A percentile compares a stretch with the other conserved stretches of the same genome.
Conservation (phyloP, 352 stramenopile species). For the Globisporangium abappressorium region DNA sequence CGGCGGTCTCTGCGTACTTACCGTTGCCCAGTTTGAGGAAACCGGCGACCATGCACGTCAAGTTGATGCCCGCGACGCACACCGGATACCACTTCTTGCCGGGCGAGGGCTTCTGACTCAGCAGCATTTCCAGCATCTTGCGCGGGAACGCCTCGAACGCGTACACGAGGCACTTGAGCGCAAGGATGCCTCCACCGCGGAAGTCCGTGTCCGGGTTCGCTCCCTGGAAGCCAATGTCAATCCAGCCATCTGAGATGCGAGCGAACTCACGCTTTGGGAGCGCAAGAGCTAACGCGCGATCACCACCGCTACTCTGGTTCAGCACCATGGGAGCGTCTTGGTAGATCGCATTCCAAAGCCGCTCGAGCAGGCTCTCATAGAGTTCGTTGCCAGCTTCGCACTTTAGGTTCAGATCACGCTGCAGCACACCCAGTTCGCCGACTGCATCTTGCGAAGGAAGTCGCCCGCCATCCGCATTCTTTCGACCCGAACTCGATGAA, state of each 20-base stretch:
- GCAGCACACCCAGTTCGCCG: constrained; percentile 47
- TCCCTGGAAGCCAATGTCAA: constrained; percentile 77
- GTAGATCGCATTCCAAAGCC: constrained; percentile 67
- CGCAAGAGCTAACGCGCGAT: neutral
- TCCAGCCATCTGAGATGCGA: constrained; percentile 53
- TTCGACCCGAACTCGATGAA: constrained; percentile 2
- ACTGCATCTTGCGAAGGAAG: constrained; percentile 37
- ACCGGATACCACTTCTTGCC: constrained; percentile 77
- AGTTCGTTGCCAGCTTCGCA: constrained; percentile 52
- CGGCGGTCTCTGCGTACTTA: constrained; percentile 35
- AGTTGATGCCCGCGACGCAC: constrained; percentile 80
- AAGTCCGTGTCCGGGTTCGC: constrained; percentile 82
- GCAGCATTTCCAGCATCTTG: constrained; percentile 65
- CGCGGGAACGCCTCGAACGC: constrained; percentile 68
- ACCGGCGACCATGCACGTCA: constrained; percentile 77
- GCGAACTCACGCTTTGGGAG: constrained; percentile 31
- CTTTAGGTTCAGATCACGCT: constrained; percentile 64
- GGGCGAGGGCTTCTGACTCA: constrained; percentile 39
- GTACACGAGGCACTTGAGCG: constrained; percentile 85
- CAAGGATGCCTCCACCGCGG: constrained; percentile 68
- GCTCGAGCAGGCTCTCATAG: constrained; percentile 59
- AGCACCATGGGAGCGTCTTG: constrained; percentile 21
- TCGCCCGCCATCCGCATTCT: neutral
- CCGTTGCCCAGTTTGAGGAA: constrained; percentile 67
- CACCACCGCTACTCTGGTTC: neutral